A percentile compares a stretch with the other conserved stretches of the same genome.
Evolutionary conservation across 257 asterid genomes (phyloP).

Genomic region (Voacanga thouarsii): DNA sequence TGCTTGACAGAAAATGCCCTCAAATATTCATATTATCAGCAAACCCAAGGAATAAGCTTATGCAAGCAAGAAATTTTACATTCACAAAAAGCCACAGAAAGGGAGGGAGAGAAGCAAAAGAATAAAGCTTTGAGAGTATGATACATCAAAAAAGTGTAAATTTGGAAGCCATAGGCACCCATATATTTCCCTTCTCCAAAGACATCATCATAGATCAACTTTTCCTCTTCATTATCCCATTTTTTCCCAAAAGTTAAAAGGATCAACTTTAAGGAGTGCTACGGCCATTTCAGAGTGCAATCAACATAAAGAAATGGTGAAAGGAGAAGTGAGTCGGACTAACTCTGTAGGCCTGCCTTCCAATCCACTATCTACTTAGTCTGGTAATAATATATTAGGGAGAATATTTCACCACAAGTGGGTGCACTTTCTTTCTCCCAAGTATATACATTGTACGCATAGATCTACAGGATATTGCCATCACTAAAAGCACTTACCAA

Average conservation of each 20-base stretch:
- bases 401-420: neutral
- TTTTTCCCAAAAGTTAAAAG: no score
- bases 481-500: conserved; percentile 23
- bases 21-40: neutral
- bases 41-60: neutral
- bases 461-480: neutral
- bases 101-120: neutral
- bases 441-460: neutral
- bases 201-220: neutral
- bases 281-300: neutral
- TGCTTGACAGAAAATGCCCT: neutral
- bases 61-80: neutral
- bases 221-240: no score
- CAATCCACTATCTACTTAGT: neutral
- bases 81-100: neutral
- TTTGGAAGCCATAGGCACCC: neutral
- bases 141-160: neutral
- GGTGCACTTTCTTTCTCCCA: neutral
- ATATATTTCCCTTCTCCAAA: neutral
- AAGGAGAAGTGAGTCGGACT: neutral
- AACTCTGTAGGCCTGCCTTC: neutral
- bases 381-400: neutral
- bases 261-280: neutral
- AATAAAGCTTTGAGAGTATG: neutral
- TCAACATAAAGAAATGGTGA: neutral